Evolutionary conservation across 192 early-diverging fungal species (phyloP).

Genomic region (Backusella tuberculispora): DNA sequence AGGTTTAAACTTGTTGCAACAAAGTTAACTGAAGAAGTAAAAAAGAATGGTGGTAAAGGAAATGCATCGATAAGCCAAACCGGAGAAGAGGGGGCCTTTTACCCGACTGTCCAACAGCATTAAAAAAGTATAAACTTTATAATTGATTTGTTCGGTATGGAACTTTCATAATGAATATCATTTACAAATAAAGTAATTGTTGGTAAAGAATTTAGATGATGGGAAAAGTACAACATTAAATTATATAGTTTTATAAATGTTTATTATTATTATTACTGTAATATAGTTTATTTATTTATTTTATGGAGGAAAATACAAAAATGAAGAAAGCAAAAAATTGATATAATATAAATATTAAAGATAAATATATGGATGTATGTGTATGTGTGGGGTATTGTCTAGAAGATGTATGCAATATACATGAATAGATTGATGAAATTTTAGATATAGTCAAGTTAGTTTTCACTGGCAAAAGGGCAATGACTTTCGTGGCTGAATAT

Average conservation of each 20-base stretch:
- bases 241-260: too few relatives aligned
- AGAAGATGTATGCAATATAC: neutral
- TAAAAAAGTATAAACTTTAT: neutral
- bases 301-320: too few relatives aligned
- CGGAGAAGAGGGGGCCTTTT: neutral
- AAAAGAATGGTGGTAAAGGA: too few relatives aligned
- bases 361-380: too few relatives aligned
- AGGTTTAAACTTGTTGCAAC: slow-evolving; percentile 27
- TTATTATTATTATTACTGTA: too few relatives aligned
- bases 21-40: neutral
- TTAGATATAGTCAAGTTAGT: neutral
- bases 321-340: too few relatives aligned
- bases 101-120: neutral
- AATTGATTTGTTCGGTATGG: neutral
- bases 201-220: neutral
- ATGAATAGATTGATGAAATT: neutral
- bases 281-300: too few relatives aligned
- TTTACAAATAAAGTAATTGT: slow-evolving; percentile 16
- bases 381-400: neutral
- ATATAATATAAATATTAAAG: too few relatives aligned
- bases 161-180: neutral
- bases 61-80: neutral
- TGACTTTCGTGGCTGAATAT: slow-evolving; percentile 17
- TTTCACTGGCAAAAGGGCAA: slow-evolving; percentile 5
- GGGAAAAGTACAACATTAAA: too few relatives aligned